phyloP scores from a whole-genome alignment of 2,329 filamentous ascomycete species.

The Phialophora macrospora region DNA sequence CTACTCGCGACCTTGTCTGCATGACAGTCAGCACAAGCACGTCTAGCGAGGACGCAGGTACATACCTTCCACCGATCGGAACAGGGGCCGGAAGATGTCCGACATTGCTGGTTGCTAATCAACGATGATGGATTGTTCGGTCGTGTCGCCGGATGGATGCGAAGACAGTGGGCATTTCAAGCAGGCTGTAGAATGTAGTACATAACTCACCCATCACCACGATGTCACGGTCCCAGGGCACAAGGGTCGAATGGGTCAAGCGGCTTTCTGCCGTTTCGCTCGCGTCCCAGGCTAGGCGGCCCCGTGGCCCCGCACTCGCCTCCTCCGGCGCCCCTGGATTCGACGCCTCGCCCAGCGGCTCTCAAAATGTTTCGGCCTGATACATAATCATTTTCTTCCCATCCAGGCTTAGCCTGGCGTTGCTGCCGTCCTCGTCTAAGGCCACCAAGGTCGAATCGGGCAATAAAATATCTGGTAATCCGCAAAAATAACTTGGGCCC shows the following conservation, averaged over 20 bases:
- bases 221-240: not conserved
- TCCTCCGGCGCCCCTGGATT: constrained; percentile 9
- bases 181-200: not conserved
- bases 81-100: constrained; percentile 30
- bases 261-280: constrained; percentile 11
- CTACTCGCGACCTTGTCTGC: constrained; percentile 38
- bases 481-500: not conserved
- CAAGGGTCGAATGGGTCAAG: not conserved
- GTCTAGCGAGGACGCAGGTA: not conserved
- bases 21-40: constrained; percentile 7
- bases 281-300: constrained; percentile 3
- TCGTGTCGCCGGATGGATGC: not conserved
- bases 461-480: constrained; percentile 21
- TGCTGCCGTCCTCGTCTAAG: constrained; percentile 15
- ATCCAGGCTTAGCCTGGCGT: constrained; percentile 9
- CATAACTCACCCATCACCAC: not conserved
- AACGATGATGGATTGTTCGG: not conserved
- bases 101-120: constrained; percentile 17
- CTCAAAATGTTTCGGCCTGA: not conserved
- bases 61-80: constrained; percentile 26
- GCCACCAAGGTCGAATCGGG: constrained; percentile 1
- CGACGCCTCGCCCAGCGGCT: constrained; percentile 6
- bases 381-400: constrained; percentile 23
- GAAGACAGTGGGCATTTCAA: not conserved
- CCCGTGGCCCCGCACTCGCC: not conserved